Evolutionary conservation across 2,329 filamentous ascomycete genomes (phyloP), one percentile per base, ranked within the genome.

Genomic region (Cladosporium sp.): DNA sequence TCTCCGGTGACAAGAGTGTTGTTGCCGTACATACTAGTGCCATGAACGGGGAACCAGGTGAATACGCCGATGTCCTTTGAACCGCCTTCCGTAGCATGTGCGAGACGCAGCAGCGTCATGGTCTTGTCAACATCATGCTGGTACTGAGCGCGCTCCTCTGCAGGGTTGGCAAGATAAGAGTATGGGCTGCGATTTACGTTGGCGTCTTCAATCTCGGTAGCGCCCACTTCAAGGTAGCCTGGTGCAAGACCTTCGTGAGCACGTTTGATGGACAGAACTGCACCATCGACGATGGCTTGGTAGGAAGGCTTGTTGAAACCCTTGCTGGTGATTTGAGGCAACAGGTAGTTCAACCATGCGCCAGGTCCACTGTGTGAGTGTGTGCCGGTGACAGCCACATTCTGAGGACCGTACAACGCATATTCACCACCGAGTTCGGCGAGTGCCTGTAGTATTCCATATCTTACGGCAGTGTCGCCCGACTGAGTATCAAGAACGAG

Each of bases 1-100:
- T 98, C 94, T n/a, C 92, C 94, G 2, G 93, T 89, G 60, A 95
- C 87, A 15, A 97, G 84, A 0, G 93, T 97, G 79, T 97, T 97
- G 80, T 97, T 97, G 64, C 91, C 90, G 28, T 93, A 87, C 78
- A 97, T 87, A 0, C 92, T 96, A 0, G 94, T 98, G 57, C 93
- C 93, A 76, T 98, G 94, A 0, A 93, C 91, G 2, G 94, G 88
- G 76, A 94, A 97, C 92, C 93, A 98, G 18, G 92, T 95, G 66
- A 98, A 80, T 0, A 96, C 82, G 14, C 92, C 93, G 51, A 92
- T 87, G 66, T 89, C 90, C 79, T 92, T 93, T 58, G 85, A 84
- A 74, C 95, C 92, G 0, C 87, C 89, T 11, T 87, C 86, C 44
- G 91, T 86, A 70, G 88, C 87, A 38, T 74, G 73, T 2, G 69